These are phyloP conservation scores for Pythium pyrilobum DNA, from an alignment of 352 stramenopile species.

Conservation along the genomic window DNA sequence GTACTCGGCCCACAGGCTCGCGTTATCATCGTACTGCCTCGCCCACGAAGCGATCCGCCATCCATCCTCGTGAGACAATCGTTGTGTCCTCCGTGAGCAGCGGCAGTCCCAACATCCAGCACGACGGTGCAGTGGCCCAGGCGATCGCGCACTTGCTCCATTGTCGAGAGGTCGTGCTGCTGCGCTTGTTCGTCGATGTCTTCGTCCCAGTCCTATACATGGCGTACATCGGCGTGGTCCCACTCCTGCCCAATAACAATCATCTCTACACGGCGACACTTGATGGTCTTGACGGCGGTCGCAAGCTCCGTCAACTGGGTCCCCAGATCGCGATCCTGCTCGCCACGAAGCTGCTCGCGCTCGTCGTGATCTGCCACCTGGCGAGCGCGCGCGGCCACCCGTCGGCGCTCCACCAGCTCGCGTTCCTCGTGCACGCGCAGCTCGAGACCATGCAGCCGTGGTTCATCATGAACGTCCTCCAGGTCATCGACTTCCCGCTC, in stretches of 20 bases:
- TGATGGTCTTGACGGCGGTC: too few relatives aligned
- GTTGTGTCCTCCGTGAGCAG: too few relatives aligned
- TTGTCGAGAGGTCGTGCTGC: background rate
- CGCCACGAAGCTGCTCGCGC: background rate
- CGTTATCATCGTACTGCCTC: too few relatives aligned
- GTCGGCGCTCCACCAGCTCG: background rate
- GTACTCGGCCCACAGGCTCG: too few relatives aligned
- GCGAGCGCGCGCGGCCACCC: background rate
- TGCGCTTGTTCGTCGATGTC: conserved; percentile 10
- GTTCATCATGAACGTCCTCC: background rate
- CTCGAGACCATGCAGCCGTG: conserved; percentile 2
- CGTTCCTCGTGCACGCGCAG: background rate
- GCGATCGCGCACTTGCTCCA: conserved; percentile 5
- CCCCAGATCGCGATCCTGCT: too few relatives aligned
- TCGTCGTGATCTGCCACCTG: too few relatives aligned
- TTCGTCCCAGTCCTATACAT: conserved; percentile 8
- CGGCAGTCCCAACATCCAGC: too few relatives aligned
- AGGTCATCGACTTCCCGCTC: conserved; percentile 1
- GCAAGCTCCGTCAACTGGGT: too few relatives aligned
- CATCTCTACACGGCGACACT: too few relatives aligned
- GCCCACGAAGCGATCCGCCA: too few relatives aligned
- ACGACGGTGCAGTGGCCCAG: too few relatives aligned
- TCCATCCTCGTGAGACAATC: too few relatives aligned
- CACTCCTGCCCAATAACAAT: background rate
- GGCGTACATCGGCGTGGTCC: background rate